phyloP scores from a whole-genome alignment of 306 rosid genomes.

The Fagus sylvatica region DNA sequence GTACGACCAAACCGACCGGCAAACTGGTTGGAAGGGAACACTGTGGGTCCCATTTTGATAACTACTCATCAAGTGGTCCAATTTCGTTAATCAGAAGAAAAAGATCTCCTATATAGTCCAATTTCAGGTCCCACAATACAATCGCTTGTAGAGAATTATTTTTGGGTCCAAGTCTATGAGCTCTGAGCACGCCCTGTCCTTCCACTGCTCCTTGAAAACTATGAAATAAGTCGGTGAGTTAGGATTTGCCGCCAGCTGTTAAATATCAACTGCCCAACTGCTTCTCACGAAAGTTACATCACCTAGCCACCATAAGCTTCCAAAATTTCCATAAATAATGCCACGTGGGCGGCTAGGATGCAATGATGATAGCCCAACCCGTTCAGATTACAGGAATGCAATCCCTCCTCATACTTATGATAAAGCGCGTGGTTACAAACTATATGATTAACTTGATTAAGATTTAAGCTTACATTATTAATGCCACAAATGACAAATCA shows the following conservation, averaged over 20 bases:
- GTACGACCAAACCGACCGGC: conserved; percentile 38
- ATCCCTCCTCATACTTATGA: not conserved
- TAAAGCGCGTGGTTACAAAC: conserved; percentile 8
- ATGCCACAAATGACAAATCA: too few species aligned
- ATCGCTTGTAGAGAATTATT: not conserved
- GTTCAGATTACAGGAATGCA: not conserved
- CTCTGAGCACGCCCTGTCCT: not conserved
- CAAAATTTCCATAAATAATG: conserved; percentile 6
- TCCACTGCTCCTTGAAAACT: not conserved
- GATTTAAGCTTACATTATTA: not conserved
- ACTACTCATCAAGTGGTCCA: conserved; percentile 4
- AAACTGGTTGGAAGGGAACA: conserved; percentile 60
- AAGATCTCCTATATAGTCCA: conserved; percentile 6
- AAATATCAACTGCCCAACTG: conserved; percentile 63
- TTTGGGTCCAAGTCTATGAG: not conserved
- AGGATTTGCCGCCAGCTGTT: conserved; percentile 55
- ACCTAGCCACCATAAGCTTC: conserved; percentile 18
- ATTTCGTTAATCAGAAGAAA: not conserved
- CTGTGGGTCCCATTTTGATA: conserved; percentile 20
- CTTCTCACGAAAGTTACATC: conserved; percentile 34
- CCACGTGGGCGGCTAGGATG: conserved; percentile 43
- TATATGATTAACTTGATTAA: too few species aligned
- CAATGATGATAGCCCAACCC: not conserved
- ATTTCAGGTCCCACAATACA: conserved; percentile 23
- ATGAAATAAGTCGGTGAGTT: conserved; percentile 45